Conservation (phyloP, 179 eudicot species). For the Drosera spatulata region DNA sequence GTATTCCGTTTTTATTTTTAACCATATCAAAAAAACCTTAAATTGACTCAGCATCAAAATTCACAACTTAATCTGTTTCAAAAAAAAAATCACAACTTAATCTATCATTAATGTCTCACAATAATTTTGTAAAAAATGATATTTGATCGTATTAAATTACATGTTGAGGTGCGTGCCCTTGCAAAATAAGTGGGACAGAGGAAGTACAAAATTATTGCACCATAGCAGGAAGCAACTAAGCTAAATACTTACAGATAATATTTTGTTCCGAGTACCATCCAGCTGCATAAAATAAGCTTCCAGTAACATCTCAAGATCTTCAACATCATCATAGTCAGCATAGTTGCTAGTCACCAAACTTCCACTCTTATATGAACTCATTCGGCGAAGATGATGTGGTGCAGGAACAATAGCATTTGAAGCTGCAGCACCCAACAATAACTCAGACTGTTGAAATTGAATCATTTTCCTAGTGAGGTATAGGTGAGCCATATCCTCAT, state of each 20-base stretch:
- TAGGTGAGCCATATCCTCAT: slow-evolving; percentile 90
- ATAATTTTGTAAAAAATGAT: too few relatives aligned
- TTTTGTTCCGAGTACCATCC: slow-evolving; percentile 91
- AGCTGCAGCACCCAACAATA: slow-evolving; percentile 30
- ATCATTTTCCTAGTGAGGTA: slow-evolving; percentile 78
- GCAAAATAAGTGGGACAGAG: too few relatives aligned
- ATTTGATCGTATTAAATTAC: too few relatives aligned
- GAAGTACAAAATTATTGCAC: neutral
- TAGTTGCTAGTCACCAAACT: slow-evolving; percentile 59
- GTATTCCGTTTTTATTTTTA: too few relatives aligned
- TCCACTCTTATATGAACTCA: slow-evolving; percentile 64
- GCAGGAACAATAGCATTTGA: slow-evolving; percentile 36
- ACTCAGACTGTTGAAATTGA: slow-evolving; percentile 76
- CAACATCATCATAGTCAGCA: slow-evolving; percentile 50
- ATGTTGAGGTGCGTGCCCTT: too few relatives aligned
- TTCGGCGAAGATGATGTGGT: slow-evolving; percentile 44
- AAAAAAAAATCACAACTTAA: too few relatives aligned
- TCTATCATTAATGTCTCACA: too few relatives aligned
- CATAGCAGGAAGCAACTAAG: neutral
- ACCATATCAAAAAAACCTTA: too few relatives aligned
- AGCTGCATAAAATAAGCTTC: slow-evolving; percentile 97
- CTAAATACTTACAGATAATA: slow-evolving; percentile 63
- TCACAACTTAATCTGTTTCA: too few relatives aligned
- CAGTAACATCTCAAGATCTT: slow-evolving; percentile 91
- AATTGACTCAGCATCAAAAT: too few relatives aligned